Conservation (phyloP, 164 flowering plant genomes). For the Sextonia rubra region DNA sequence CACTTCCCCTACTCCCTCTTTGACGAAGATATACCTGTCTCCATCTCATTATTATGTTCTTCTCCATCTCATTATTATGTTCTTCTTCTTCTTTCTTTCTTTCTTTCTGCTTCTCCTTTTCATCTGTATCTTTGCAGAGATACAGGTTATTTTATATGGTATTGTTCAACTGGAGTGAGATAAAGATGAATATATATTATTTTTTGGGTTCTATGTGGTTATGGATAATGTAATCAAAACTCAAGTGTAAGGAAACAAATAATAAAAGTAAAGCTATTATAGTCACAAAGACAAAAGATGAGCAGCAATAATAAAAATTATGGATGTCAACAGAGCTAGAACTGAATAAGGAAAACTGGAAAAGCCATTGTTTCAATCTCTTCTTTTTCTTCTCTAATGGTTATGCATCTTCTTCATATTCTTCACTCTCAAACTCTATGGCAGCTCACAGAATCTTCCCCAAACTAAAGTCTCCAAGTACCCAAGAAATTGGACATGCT, state of each 20-base stretch:
- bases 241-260: conserved; percentile 4
- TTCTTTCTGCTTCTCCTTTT: neutral
- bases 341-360: conserved; percentile 10
- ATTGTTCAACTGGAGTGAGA: neutral
- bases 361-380: conserved; percentile 1
- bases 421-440: neutral
- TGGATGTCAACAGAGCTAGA: neutral
- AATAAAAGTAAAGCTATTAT: neutral
- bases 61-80: neutral
- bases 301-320: neutral
- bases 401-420: neutral
- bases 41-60: neutral
- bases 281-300: neutral
- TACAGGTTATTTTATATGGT: neutral
- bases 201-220: neutral
- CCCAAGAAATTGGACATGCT: conserved; percentile 40
- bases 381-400: conserved; percentile 11
- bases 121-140: neutral
- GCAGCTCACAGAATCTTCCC: neutral
- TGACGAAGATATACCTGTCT: neutral
- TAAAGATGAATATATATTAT: neutral
- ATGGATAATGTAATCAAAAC: conserved; percentile 12
- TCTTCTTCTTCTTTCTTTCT: too few species aligned
- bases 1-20: neutral
- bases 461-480: conserved; percentile 31